Conservation (phyloP, 306 rosid genomes). For the Fragaria iinumae region DNA sequence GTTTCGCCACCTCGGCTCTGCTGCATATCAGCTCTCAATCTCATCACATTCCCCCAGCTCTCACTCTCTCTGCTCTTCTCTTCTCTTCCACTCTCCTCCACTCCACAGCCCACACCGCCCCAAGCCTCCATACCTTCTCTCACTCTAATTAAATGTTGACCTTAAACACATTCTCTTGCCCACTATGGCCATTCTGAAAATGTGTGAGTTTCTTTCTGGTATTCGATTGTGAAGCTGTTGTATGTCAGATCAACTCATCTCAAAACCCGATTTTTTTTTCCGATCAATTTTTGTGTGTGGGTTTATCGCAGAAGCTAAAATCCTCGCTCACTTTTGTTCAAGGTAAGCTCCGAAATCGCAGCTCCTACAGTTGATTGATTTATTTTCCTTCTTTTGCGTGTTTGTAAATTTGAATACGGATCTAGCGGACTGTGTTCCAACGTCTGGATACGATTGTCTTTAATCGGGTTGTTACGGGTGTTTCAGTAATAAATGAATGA, state of each 20-base stretch:
- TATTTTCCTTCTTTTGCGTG: not conserved
- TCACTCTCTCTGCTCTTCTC: not conserved
- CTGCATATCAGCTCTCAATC: not conserved
- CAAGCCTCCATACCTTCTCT: not conserved
- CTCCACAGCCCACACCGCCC: not conserved
- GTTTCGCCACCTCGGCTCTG: not conserved
- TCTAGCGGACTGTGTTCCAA: not conserved
- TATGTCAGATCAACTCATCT: not conserved
- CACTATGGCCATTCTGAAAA: not conserved
- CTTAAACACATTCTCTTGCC: not conserved
- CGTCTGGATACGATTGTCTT: not conserved
- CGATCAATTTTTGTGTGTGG: not conserved
- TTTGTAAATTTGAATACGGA: constrained; percentile 7
- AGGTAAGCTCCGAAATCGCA: constrained; percentile 3
- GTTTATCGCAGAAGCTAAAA: not conserved
- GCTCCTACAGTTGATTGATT: not conserved
- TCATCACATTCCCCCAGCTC: not conserved
- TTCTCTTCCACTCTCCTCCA: not conserved
- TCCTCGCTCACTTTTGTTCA: not conserved
- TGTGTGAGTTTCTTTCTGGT: not conserved
- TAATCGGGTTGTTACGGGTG: not conserved
- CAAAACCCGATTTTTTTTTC: not conserved
- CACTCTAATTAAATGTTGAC: not conserved
- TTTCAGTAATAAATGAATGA: not conserved
- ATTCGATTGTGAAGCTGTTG: not conserved